These are phyloP conservation scores for Xanthoconium stramineum DNA, from an alignment of 768 basidiomycete species.

Conservation along the genomic window DNA sequence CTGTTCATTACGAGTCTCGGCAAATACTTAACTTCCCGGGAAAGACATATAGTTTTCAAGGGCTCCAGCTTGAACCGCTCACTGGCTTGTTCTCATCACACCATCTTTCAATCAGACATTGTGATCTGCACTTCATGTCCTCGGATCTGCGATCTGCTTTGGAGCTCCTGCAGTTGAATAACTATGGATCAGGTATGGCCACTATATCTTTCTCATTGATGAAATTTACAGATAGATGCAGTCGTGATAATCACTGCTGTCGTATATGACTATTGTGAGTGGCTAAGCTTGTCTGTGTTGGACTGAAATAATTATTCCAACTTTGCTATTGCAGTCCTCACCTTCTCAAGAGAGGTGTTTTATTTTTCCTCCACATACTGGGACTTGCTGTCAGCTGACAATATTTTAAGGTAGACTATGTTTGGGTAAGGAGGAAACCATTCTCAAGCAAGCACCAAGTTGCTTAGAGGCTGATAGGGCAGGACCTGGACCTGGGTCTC, in stretches of 20 bases:
- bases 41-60: too few relatives aligned
- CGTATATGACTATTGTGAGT: background rate
- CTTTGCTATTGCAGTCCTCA: background rate
- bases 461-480: too few relatives aligned
- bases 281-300: background rate
- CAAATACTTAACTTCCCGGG: too few relatives aligned
- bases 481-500: background rate
- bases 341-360: background rate
- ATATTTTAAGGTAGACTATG: background rate
- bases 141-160: background rate
- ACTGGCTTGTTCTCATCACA: too few relatives aligned
- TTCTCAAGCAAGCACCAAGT: background rate
- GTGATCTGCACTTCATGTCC: background rate
- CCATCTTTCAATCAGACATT: too few relatives aligned
- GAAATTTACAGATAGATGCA: background rate
- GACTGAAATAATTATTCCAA: background rate
- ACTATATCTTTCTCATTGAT: background rate
- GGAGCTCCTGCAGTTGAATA: background rate
- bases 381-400: background rate
- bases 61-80: too few relatives aligned
- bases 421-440: background rate
- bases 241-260: background rate
- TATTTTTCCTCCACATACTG: background rate
- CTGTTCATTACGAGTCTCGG: too few relatives aligned
- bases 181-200: background rate